Conservation (phyloP, 2,329 filamentous ascomycete species). For the Aspergillus fischeri region DNA sequence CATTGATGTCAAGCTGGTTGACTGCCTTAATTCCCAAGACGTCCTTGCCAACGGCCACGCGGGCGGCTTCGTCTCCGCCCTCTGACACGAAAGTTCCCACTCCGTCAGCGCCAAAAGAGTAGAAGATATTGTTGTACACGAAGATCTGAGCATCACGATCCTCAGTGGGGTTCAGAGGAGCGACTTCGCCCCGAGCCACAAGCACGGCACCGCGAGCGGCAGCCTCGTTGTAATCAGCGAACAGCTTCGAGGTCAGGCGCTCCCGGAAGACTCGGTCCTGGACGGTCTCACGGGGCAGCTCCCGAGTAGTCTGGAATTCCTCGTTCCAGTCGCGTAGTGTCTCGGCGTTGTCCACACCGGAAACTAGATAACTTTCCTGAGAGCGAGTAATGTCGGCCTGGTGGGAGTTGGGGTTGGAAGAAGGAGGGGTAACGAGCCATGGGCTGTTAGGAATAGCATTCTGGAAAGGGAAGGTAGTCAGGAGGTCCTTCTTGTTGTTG, state of each 20-base stretch:
- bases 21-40: constrained; percentile 90
- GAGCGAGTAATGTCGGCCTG: constrained; percentile 79
- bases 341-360: constrained; percentile 89
- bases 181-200: constrained; percentile 87
- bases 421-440: constrained; percentile 74
- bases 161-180: constrained; percentile 92
- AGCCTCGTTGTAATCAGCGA: constrained; percentile 95
- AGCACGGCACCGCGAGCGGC: constrained; percentile 87
- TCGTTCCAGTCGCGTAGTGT: constrained; percentile 98
- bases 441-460: constrained; percentile 90
- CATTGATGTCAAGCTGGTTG: constrained; percentile 94
- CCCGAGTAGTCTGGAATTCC: constrained; percentile 94
- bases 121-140: constrained; percentile 99
- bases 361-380: constrained; percentile 86
- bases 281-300: constrained; percentile 87
- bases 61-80: constrained; percentile 91
- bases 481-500: constrained; percentile 78
- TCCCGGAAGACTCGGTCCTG: constrained; percentile 96
- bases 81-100: constrained; percentile 96
- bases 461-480: constrained; percentile 92
- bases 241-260: constrained; percentile 88
- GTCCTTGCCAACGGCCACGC: constrained; percentile 94
- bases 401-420: constrained; percentile 63
- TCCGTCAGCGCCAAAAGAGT: constrained; percentile 95
- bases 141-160: constrained; percentile 92